Base-by-base conservation (phyloP, 495 filamentous ascomycete genomes). In the Delitschia confertaspora region DNA sequence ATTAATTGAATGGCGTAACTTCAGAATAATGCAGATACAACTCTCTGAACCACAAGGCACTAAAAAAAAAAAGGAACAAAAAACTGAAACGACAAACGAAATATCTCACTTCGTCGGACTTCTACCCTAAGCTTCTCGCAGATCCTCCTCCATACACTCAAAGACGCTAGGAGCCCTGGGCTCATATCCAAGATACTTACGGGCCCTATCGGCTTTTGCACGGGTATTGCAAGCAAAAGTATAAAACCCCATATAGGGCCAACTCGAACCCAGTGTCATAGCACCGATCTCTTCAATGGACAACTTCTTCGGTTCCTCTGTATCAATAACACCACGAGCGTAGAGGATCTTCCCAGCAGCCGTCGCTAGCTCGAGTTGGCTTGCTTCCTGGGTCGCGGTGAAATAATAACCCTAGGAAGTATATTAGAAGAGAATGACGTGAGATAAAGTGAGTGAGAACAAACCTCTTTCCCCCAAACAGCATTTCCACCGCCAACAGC, bases 171-270 rank as follows among this genome's bases (percentile, higher is more conserved):
- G 31, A 7, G 44, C 37, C 0, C 24, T 32, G 19, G 44, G 37
- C 31, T 48, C 25, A 14, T 53, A 53, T 6, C 37, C 44, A 16
- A 53, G 32, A 22, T 38, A 19, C 19, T 41, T 41, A 10, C 13
- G 33, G 14, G 38, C 44, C 29, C 49, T 16, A 24, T 53, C 44
- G n/a, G 49, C 44, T n/a, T 20, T 20, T 2, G 37, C 38, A 4
- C 49, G 25, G 31, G 45, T 42, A 20, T 53, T 53, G 16, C 37
- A 16, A 18, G 44, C 49, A 20, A 37, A 53, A 37, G 44, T 42
- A 37, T 53, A 48, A 17, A 20, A 24, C 8, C 29, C 49, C 3
- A 53, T 25, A 13, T 16, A 24, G 4, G 33, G 35, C 4, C 29
- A 21, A 20, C 19, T 17, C 18, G 20, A 36, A n/a, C 35, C 22